These are phyloP conservation scores for Saprolegnia diclina DNA, from an alignment of 352 stramenopile genomes.

Conservation along the genomic window DNA sequence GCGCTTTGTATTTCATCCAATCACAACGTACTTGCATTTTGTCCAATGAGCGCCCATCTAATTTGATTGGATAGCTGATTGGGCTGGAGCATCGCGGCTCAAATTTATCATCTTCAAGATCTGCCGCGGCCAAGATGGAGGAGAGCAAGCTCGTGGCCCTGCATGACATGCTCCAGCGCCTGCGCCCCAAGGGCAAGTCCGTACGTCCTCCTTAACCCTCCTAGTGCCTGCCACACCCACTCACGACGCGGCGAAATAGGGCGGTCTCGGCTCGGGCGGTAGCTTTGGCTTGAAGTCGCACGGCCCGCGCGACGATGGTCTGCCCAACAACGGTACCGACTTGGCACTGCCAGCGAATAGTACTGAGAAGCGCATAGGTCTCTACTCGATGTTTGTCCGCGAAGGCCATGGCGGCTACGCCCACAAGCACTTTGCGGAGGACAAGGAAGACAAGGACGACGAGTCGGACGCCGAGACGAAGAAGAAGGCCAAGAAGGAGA, in stretches of 20 bases:
- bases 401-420: conserved; percentile 64
- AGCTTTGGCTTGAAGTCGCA: conserved; percentile 38
- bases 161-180: conserved; percentile 81
- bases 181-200: conserved; percentile 75
- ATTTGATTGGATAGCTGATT: conserved; percentile 19
- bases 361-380: conserved; percentile 28
- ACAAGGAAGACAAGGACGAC: conserved; percentile 28
- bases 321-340: conserved; percentile 59
- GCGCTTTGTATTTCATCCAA: conserved; percentile 23
- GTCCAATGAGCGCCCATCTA: conserved; percentile 9
- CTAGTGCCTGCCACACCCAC: neutral
- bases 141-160: conserved; percentile 77
- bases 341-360: neutral
- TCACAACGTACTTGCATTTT: neutral
- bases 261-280: conserved; percentile 57
- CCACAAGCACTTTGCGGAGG: conserved; percentile 78
- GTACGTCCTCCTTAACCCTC: conserved; percentile 29
- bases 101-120: neutral
- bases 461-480: conserved; percentile 27
- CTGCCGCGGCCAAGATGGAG: conserved; percentile 47
- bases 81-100: conserved; percentile 1
- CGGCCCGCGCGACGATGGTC: conserved; percentile 57
- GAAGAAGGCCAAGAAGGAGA: conserved; percentile 39
- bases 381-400: conserved; percentile 84
- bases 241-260: conserved; percentile 31